Conservation (phyloP, 192 early-diverging fungal species). For the Geranomyces michiganensis region DNA sequence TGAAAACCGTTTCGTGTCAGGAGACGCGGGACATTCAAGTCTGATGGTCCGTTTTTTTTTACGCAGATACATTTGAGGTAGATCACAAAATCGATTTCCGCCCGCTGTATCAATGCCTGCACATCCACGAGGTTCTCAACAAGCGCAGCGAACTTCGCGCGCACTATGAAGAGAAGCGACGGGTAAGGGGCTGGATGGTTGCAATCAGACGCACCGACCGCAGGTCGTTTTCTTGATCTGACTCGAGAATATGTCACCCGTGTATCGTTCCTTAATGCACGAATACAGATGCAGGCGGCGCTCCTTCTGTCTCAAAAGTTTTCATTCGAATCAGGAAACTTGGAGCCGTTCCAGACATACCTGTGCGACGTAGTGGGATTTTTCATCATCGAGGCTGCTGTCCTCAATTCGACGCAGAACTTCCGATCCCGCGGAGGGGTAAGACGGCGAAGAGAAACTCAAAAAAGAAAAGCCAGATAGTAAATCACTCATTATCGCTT, state of each 20-base stretch:
- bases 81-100: conserved; percentile 86
- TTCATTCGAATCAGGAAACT: conserved; percentile 66
- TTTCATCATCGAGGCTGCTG: conserved; percentile 90
- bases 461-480: no score
- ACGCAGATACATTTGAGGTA: conserved; percentile 44
- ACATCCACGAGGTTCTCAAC: conserved; percentile 94
- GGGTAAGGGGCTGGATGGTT: conserved; percentile 39
- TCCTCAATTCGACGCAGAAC: conserved; percentile 84
- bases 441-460: not conserved
- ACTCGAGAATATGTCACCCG: not conserved
- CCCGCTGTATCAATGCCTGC: conserved; percentile 93
- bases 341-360: conserved; percentile 70
- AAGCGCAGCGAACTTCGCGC: conserved; percentile 82
- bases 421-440: conserved; percentile 83
- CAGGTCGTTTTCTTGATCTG: no score
- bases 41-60: not conserved
- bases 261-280: not conserved
- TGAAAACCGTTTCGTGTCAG: not conserved
- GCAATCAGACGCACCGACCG: no score
- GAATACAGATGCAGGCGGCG: conserved; percentile 78
- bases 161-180: conserved; percentile 88
- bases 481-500: no score
- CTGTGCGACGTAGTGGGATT: conserved; percentile 94
- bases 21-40: not conserved
- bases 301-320: conserved; percentile 78